Base-by-base conservation (phyloP, 1,284 basidiomycete species). In the Heterobasidion annosum region DNA sequence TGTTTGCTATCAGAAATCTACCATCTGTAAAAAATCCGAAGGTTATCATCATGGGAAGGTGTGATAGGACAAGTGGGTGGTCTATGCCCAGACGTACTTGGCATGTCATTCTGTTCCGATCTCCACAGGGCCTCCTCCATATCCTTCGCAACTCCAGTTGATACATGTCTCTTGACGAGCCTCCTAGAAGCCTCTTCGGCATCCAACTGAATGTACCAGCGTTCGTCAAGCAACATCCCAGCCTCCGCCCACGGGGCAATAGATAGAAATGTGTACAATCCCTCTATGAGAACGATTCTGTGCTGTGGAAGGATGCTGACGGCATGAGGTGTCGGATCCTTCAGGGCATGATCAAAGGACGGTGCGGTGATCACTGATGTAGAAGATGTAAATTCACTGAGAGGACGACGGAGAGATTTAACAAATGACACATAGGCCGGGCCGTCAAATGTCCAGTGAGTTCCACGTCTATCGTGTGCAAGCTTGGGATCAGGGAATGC, bases 201-300 rank as follows among this genome's bases (percentile, higher is more conserved):
- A 34, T 85, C 80, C 7, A 90, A 72, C 10, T 85, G 73, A 19
- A 97, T 71, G 69, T 86, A 87, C 77, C 92, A 88, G 13, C 90
- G 75, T 63, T 91, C 83, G 64, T 98, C 89, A 56, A 95, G 75
- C 58, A 81, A 64, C 25, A 70, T 67, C 0, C 84, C 82, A 1
- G 85, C 88, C 15, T 79, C 75, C 1, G 65, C 65, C 95, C 95
- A 98, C 0, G 87, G 85, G 0, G 78, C 72, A 16, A 82, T 71
- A 37, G 83, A 76, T 18, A 93, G 76, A 57, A 91, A 81, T 5
- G 83, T 79, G 67, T 96, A 94, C 8, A 96, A 70, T 0, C 93
- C 92, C 68, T 96, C 91, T 56, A 95, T 79, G 55, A 95, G 67
- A 53, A 96, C 61, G 13, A 62, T 59, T 10, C 59, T 56, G 50